Base-by-base conservation (phyloP, 1,284 basidiomycete species). In the Waitea zeae region DNA sequence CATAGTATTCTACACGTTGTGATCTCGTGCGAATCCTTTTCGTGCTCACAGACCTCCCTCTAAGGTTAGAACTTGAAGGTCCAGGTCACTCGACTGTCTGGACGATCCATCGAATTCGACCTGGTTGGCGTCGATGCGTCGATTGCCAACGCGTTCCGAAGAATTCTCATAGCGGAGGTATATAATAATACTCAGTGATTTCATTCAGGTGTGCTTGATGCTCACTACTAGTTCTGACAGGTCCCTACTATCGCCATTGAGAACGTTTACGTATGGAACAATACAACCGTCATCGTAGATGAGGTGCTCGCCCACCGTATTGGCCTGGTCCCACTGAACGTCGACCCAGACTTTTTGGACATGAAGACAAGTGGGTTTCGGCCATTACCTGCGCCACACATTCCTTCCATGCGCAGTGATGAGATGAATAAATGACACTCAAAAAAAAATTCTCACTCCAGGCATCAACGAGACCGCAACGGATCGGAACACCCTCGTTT, bases 181-280 rank as follows among this genome's bases (percentile, higher is more conserved):
- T 40, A 67, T 46, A 49, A 30, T 24, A 15, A 33, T 11, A 17
- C 30, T 14, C 30, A 7, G n/a, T 18, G 15, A 9, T 28, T 22
- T 28, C 18, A 7, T 32, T 31, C 17, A 17, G 11, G 20, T 19
- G 15, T n/a, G 26, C 30, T 13, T n/a, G 7, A 26, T 26, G 9
- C 18, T 12, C 4, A 11, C 11, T 13, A 3, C 18, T 27, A 6
- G 12, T 14, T n/a, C 31, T 17, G 12, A 12, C 46, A 89, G 86
- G 82, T 95, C 0, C 90, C 90, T 0, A 84, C 88, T 0, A 63
- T 98, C 11, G 84, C 83, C n/a, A 82, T 97, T 39, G 93, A 98
- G 51, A 65, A 82, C 42, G 87, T 89, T 5, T 98, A 90, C 54
- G 67, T 95, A 2, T 96, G 80, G 75, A 83, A 96, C 61, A 99